These are phyloP conservation scores for Penicillium sclerotigenum DNA, from an alignment of 2,329 filamentous ascomycete genomes.

Conservation along the genomic window DNA sequence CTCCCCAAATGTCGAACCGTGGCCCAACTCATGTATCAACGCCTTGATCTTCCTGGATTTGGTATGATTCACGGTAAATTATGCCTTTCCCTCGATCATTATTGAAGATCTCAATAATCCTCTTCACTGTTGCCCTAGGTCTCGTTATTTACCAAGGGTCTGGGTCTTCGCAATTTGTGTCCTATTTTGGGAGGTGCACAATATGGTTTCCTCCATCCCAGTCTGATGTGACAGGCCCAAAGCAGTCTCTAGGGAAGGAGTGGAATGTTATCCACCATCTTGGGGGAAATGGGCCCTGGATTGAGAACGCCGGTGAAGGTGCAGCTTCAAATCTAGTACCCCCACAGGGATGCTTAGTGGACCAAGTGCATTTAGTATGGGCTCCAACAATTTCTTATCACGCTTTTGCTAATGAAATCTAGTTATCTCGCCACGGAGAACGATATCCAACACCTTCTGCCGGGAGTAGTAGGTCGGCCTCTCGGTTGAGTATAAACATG, in stretches of 20 bases:
- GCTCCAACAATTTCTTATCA: neutral
- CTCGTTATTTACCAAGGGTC: neutral
- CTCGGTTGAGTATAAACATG: neutral
- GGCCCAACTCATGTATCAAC: neutral
- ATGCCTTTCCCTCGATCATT: neutral
- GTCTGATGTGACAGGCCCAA: neutral
- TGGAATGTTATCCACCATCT: constrained; percentile 55
- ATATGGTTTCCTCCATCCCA: constrained; percentile 19
- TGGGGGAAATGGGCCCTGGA: constrained; percentile 56
- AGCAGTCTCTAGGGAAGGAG: constrained; percentile 10
- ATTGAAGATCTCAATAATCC: neutral
- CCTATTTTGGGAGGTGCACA: constrained; percentile 20
- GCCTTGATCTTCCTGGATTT: neutral
- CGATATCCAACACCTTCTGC: constrained; percentile 54
- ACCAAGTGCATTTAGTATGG: constrained; percentile 58
- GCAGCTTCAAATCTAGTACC: constrained; percentile 39
- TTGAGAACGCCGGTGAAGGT: constrained; percentile 47
- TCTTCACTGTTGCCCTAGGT: neutral
- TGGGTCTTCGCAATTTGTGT: neutral
- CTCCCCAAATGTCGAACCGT: neutral
- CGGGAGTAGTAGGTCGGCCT: constrained; percentile 46
- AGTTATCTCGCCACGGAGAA: constrained; percentile 59
- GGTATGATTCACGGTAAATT: neutral
- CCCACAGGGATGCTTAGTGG: constrained; percentile 50
- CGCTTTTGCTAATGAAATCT: constrained; percentile 2